These are phyloP conservation scores for Luffa acutangula DNA, from an alignment of 306 rosid species.

Conservation along the genomic window DNA sequence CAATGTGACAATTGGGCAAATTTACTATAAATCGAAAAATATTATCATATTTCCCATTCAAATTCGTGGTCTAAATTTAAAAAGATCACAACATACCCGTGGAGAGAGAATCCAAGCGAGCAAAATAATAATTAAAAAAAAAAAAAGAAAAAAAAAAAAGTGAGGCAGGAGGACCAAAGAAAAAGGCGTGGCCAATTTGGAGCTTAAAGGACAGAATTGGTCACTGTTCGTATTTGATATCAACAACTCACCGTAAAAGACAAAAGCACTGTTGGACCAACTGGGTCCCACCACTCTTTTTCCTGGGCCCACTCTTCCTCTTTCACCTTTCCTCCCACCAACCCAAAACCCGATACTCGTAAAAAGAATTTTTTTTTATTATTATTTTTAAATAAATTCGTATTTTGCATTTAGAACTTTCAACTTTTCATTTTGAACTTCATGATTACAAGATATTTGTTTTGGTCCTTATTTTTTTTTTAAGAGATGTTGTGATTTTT, in stretches of 20 bases:
- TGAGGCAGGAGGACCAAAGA: neutral
- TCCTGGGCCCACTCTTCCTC: neutral
- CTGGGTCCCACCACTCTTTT: slow-evolving; percentile 9
- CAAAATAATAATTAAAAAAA: neutral
- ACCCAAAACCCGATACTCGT: neutral
- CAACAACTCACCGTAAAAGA: slow-evolving; percentile 4
- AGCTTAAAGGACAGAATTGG: neutral
- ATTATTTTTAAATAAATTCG: neutral
- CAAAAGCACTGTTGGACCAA: slow-evolving; percentile 6
- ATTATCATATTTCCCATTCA: neutral
- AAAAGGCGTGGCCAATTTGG: neutral
- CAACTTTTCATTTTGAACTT: too few species aligned
- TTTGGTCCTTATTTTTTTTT: too few species aligned
- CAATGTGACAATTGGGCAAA: neutral
- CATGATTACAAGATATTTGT: too few species aligned
- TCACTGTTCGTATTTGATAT: neutral
- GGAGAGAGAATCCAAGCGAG: slow-evolving; percentile 1
- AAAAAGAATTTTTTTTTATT: neutral
- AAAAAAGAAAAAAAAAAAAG: neutral
- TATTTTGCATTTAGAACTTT: neutral
- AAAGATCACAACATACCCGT: neutral
- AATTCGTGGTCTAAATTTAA: neutral
- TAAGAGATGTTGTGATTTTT: too few species aligned
- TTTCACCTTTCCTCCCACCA: neutral
- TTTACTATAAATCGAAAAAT: neutral